Base-by-base conservation (phyloP, 257 asterid species). In the Buddleja alternifolia region DNA sequence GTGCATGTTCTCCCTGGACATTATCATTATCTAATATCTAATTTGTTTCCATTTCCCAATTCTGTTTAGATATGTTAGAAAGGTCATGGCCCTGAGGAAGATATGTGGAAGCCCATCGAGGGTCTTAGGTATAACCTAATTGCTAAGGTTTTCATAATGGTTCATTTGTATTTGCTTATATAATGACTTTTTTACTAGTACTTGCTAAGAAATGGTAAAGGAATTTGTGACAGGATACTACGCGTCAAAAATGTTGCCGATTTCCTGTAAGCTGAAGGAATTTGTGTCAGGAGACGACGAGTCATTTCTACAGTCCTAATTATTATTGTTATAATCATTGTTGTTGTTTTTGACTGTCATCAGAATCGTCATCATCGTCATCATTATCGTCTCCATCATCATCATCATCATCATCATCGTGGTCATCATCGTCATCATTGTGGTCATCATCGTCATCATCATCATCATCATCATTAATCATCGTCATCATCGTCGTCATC, bases 61-160 rank as follows among this genome's bases (percentile, higher is more conserved):
- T 55, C 10, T 50, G n/a, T 57, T 59, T 46, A 93, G 97, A 72
- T 93, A 29, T 76, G 77, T 1, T 93, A 96, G 97, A 87, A 84
- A 71, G 93, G 95, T 52, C 88, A 93, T 80, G 92, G 93, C 10
- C 79, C 83, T 0, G 85, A 77, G 2, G 66, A 80, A 6, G 97
- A 93, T 64, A 85, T 95, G 0, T 93, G 97, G 99, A 97, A 93
- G 75, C 97, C 99, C 0, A 44, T 55, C 50, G 93, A 83, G 8
- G 79, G 96, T 16, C 60, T 93, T 67, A 85, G 88, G 97, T 93
- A 79, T 29, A 29, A 29, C 3, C 23, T 24, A 8, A 17, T 0
- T 52, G 10, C 23, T 7, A 47, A n/a, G n/a, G n/a, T n/a, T 17
- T 19, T 40, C 9, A 8, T 40, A 29, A 29, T 1, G 34, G 24